Evolutionary conservation across 306 rosid species (phyloP).

Genomic region (Medicago arabica): DNA sequence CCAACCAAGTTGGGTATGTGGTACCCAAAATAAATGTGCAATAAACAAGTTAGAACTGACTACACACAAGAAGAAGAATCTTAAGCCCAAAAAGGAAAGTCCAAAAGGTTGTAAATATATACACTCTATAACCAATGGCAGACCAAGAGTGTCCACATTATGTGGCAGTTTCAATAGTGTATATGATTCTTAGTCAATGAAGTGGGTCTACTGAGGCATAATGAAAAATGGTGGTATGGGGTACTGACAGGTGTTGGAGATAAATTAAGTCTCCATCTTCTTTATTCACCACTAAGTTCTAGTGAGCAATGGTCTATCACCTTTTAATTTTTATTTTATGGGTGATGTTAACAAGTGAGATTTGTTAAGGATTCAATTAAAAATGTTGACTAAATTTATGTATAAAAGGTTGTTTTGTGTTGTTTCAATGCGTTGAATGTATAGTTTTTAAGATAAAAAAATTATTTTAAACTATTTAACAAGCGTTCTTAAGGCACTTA

Average conservation of each 20-base stretch:
- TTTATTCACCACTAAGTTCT: constrained; percentile 24
- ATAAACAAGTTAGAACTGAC: constrained; percentile 29
- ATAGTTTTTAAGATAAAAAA: too few species aligned
- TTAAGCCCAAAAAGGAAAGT: constrained; percentile 50
- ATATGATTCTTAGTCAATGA: constrained; percentile 36
- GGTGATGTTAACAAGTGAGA: too few species aligned
- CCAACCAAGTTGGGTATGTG: constrained; percentile 48
- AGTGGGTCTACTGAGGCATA: constrained; percentile 33
- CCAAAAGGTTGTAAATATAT: constrained; percentile 27
- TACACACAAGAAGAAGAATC: constrained; percentile 41
- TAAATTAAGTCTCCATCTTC: neutral
- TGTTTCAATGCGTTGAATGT: too few species aligned
- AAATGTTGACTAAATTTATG: too few species aligned
- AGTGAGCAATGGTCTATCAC: neutral
- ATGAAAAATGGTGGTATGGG: constrained; percentile 47
- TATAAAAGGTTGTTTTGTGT: too few species aligned
- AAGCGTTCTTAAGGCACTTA: too few species aligned
- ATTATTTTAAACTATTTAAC: too few species aligned
- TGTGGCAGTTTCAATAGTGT: constrained; percentile 29
- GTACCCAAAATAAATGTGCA: constrained; percentile 34
- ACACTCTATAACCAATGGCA: constrained; percentile 30
- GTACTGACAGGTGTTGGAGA: constrained; percentile 56
- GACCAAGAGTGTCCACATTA: constrained; percentile 40
- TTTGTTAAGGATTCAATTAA: too few species aligned
- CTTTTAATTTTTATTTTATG: too few species aligned